phyloP scores from a whole-genome alignment of 179 eudicot species.

The Beta lomatogona region DNA sequence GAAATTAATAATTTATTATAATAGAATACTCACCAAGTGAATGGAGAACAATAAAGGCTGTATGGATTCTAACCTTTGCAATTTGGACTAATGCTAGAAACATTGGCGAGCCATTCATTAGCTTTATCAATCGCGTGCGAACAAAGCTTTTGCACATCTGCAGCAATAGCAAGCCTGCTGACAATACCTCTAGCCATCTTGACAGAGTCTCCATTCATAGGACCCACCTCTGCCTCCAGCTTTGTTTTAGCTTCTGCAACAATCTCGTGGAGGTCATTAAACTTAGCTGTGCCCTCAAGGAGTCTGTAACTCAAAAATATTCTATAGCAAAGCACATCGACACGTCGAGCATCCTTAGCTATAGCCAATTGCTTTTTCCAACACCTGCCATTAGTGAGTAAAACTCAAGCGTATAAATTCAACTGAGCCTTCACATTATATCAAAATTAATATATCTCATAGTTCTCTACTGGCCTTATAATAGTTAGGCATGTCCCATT shows the following conservation, averaged over 20 bases:
- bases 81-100: constrained; percentile 31
- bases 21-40: not conserved
- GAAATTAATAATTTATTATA: constrained; percentile 9
- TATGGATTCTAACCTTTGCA: constrained; percentile 44
- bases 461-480: not conserved
- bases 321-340: constrained; percentile 74
- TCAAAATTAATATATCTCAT: no score
- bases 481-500: no score
- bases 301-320: constrained; percentile 79
- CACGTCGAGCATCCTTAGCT: constrained; percentile 84
- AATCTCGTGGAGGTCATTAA: constrained; percentile 65
- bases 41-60: not conserved
- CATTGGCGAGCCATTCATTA: constrained; percentile 53
- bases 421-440: constrained; percentile 1
- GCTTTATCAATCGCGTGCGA: constrained; percentile 71
- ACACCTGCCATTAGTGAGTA: constrained; percentile 47
- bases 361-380: constrained; percentile 81
- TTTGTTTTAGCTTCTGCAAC: constrained; percentile 58
- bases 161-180: constrained; percentile 71
- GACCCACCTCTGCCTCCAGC: constrained; percentile 82
- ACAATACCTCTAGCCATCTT: constrained; percentile 77
- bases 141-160: constrained; percentile 76
- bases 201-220: constrained; percentile 61
- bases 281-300: constrained; percentile 67
- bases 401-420: constrained; percentile 9